A percentile compares a stretch with the other conserved stretches of the same genome.
phyloP scores from a whole-genome alignment of 306 rosid species.

The Cicer arietinum region DNA sequence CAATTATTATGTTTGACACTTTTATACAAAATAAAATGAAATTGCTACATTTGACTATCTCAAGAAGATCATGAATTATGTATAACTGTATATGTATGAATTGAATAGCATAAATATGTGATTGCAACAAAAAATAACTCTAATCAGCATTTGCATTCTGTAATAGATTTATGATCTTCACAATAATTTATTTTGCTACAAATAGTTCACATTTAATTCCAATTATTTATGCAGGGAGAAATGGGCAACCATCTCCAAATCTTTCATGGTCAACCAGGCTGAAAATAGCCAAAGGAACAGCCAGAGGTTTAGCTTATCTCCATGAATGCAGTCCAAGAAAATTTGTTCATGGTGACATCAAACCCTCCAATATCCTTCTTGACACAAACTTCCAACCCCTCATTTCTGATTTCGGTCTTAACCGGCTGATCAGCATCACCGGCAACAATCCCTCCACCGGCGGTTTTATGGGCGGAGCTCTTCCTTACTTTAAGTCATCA shows the following conservation, averaged over 20 bases:
- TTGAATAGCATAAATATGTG: constrained; percentile 20
- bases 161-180: constrained; percentile 34
- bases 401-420: constrained; percentile 91
- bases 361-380: constrained; percentile 92
- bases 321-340: constrained; percentile 98
- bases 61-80: constrained; percentile 17
- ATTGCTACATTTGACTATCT: constrained; percentile 24
- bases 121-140: not conserved
- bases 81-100: constrained; percentile 6
- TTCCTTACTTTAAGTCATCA: constrained; percentile 74
- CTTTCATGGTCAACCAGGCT: constrained; percentile 89
- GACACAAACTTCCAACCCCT: constrained; percentile 78
- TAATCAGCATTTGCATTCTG: constrained; percentile 38
- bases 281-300: constrained; percentile 81
- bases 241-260: constrained; percentile 72
- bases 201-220: constrained; percentile 26
- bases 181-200: constrained; percentile 16
- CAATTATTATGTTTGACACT: constrained; percentile 16
- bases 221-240: constrained; percentile 60
- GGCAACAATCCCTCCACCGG: constrained; percentile 93
- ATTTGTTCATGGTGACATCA: constrained; percentile 93
- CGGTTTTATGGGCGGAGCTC: constrained; percentile 91
- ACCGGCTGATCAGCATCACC: constrained; percentile 76
- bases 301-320: constrained; percentile 90
- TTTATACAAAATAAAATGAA: constrained; percentile 18